Evolutionary conservation across 305 asterid genomes (phyloP), one percentile per base, ranked within the genome.

Genomic region (Ilex paraguariensis): DNA sequence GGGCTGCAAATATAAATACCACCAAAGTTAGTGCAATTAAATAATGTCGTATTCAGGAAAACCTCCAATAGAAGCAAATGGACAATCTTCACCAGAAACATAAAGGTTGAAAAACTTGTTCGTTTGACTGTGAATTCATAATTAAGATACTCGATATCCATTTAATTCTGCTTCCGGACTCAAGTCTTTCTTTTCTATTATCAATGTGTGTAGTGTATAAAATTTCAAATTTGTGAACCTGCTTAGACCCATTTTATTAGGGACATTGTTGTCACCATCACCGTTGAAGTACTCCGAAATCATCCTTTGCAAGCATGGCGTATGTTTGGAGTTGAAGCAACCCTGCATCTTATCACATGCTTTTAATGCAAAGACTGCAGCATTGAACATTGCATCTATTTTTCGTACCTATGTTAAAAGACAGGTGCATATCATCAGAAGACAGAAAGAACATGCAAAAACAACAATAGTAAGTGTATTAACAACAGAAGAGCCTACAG

Each of bases 221-320:
- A 46, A 13, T 12, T 10, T 46, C n/a, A 58, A 56, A 48, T 69
- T 46, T 36, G 56, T 61, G 48, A 66, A 93, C 99, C 99, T 84
- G 90, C 71, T 83, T 74, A 67, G 82, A 65, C 75, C 77, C 69
- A 68, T 83, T 71, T 64, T 84, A 72, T 48, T 63, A 54, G 89
- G 80, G 59, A 72, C 64, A 54, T 70, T 82, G 48, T 60, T 67
- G 50, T 78, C 83, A 54, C 58, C 82, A 57, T 77, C 86, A 44
- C 73, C 66, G 31, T 74, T 68, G 74, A 93, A 93, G 83, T 90
- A 93, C 68, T 87, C 87, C 49, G 60, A 73, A 75, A 93, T 90
- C 72, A 74, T 90, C 76, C 57, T 82, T 62, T 76, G 88, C 75
- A 93, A 66, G 77, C 95, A 90, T 66, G 90, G 76, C 46, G 96